These are phyloP conservation scores for Elaeagnus macrophylla DNA, from an alignment of 306 rosid species.

Conservation along the genomic window DNA sequence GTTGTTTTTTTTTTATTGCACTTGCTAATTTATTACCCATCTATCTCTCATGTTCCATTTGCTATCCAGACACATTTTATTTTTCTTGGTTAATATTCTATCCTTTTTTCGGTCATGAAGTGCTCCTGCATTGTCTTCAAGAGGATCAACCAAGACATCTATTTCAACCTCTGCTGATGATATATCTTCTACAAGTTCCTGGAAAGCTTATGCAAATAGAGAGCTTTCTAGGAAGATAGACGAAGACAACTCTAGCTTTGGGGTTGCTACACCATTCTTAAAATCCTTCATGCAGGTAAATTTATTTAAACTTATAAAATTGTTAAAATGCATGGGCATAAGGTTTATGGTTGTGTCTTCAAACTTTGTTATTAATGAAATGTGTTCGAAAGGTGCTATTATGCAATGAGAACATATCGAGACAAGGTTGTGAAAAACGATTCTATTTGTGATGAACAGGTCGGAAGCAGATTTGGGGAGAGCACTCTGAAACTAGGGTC, in stretches of 20 bases:
- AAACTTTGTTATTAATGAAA: not conserved
- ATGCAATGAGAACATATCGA: slow-evolving; percentile 10
- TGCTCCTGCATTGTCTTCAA: slow-evolving; percentile 93
- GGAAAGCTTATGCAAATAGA: slow-evolving; percentile 73
- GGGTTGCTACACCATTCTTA: slow-evolving; percentile 85
- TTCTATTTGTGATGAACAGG: slow-evolving; percentile 35
- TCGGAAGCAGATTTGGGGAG: slow-evolving; percentile 94
- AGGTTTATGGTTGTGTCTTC: slow-evolving; percentile 8
- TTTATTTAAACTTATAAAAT: slow-evolving; percentile 8
- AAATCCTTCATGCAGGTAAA: slow-evolving; percentile 93
- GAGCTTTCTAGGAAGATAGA: slow-evolving; percentile 67
- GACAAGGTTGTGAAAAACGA: slow-evolving; percentile 13
- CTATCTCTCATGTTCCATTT: not conserved
- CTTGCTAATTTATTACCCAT: no score
- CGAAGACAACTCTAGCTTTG: slow-evolving; percentile 73
- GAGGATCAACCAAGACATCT: slow-evolving; percentile 63
- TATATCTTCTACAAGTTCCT: slow-evolving; percentile 61
- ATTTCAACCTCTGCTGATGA: slow-evolving; percentile 51
- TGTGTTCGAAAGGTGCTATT: not conserved
- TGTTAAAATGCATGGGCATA: not conserved
- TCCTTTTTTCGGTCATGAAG: slow-evolving; percentile 36
- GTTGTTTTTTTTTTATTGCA: not conserved
- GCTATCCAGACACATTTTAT: not conserved
- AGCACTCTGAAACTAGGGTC: slow-evolving; percentile 93
- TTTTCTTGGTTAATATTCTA: not conserved